These are phyloP conservation scores for Acer yangbiense DNA, from an alignment of 345 rosid species.

Conservation along the genomic window DNA sequence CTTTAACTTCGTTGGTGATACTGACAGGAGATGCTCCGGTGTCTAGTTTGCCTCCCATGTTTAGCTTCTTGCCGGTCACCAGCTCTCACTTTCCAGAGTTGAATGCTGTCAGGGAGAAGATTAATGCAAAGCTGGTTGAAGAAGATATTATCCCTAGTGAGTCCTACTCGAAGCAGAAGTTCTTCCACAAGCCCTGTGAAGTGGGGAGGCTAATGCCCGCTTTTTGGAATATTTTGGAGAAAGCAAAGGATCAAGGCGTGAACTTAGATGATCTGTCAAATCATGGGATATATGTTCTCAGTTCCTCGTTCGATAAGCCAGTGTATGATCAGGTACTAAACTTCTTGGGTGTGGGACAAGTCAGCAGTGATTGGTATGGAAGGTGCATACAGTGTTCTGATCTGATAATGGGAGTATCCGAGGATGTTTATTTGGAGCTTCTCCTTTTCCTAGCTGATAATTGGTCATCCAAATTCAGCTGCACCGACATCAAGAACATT, in stretches of 20 bases:
- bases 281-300: slow-evolving; percentile 49
- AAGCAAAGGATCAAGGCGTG: slow-evolving; percentile 51
- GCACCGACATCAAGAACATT: slow-evolving; percentile 35
- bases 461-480: slow-evolving; percentile 44
- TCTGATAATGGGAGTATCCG: slow-evolving; percentile 50
- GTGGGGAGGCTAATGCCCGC: slow-evolving; percentile 59
- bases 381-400: slow-evolving; percentile 59
- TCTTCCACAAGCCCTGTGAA: slow-evolving; percentile 58
- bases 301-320: slow-evolving; percentile 44
- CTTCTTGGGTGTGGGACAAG: slow-evolving; percentile 51
- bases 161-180: slow-evolving; percentile 49
- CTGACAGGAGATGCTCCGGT: slow-evolving; percentile 46
- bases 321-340: slow-evolving; percentile 41
- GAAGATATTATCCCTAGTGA: slow-evolving; percentile 62
- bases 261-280: slow-evolving; percentile 62
- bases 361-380: slow-evolving; percentile 58
- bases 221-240: slow-evolving; percentile 58
- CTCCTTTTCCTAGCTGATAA: slow-evolving; percentile 52
- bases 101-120: slow-evolving; percentile 45
- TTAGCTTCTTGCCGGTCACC: slow-evolving; percentile 60
- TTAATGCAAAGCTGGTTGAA: slow-evolving; percentile 38
- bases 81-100: slow-evolving; percentile 35
- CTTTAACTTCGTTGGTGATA: slow-evolving; percentile 64
- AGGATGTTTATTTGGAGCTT: slow-evolving; percentile 49
- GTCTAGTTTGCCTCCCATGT: slow-evolving; percentile 48